Evolutionary conservation across 148 eudicot genomes (phyloP).

Genomic region (Rhododendron ovatum): DNA sequence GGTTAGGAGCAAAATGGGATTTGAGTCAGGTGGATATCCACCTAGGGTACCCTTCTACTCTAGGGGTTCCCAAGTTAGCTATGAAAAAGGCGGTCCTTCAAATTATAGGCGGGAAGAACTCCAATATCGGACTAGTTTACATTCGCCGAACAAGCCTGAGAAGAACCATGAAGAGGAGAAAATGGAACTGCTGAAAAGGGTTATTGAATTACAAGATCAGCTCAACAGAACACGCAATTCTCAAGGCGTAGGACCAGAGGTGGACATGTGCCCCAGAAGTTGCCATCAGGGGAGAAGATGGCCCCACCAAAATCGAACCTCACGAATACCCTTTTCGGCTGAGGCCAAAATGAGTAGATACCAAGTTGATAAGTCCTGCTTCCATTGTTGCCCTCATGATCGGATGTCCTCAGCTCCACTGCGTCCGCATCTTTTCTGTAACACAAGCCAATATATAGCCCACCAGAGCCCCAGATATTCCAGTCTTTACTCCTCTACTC

Average conservation of each 20-base stretch:
- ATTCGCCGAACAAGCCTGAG: conserved; percentile 23
- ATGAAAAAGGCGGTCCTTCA: conserved; percentile 43
- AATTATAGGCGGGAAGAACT: conserved; percentile 31
- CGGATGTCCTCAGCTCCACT: conserved; percentile 46
- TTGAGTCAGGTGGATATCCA: conserved; percentile 17
- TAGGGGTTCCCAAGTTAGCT: conserved; percentile 28
- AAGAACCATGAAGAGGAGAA: conserved; percentile 33
- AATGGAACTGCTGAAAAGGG: conserved; percentile 28
- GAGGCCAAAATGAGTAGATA: conserved; percentile 35
- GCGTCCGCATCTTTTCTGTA: conserved; percentile 29
- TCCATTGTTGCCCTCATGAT: conserved; percentile 38
- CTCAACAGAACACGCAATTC: conserved; percentile 27
- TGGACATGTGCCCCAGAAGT: conserved; percentile 26
- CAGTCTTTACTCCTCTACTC: conserved; percentile 26
- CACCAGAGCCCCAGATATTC: conserved; percentile 18
- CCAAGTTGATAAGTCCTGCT: conserved; percentile 31
- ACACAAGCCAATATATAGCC: conserved; percentile 22
- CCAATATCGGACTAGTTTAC: conserved; percentile 16
- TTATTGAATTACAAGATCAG: conserved; percentile 41
- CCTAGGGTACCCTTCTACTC: conserved; percentile 31
- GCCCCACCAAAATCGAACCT: conserved; percentile 22
- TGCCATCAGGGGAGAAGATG: conserved; percentile 23
- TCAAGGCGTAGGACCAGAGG: conserved; percentile 24
- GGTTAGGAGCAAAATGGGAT: conserved; percentile 21
- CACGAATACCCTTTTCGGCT: conserved; percentile 52